phyloP scores from a whole-genome alignment of 495 filamentous ascomycete genomes.

The Neurospora terricola region DNA sequence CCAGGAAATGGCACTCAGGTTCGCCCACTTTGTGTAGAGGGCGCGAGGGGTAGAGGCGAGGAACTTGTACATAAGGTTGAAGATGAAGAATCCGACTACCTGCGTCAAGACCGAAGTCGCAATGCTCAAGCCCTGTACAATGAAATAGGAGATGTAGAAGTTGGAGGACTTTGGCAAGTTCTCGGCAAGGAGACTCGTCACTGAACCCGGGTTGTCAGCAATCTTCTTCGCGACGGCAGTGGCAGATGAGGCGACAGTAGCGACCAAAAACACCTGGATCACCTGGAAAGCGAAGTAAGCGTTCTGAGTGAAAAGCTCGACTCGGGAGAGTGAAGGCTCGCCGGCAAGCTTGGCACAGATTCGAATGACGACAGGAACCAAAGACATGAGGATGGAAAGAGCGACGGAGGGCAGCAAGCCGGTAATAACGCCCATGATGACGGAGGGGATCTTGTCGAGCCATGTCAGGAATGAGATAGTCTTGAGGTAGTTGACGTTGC shows the following conservation, averaged over 20 bases:
- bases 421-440: conserved; percentile 71
- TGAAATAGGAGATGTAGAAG: conserved; percentile 92
- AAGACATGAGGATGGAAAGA: conserved; percentile 77
- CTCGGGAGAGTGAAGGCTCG: conserved; percentile 54
- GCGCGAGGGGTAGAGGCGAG: conserved; percentile 47
- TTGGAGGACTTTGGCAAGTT: conserved; percentile 77
- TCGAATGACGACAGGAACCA: conserved; percentile 77
- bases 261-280: conserved; percentile 83
- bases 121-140: conserved; percentile 85
- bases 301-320: conserved; percentile 73
- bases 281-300: conserved; percentile 85
- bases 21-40: conserved; percentile 51
- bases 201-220: conserved; percentile 47
- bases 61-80: conserved; percentile 63
- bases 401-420: conserved; percentile 74
- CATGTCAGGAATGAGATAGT: conserved; percentile 60
- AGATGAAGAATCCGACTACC: conserved; percentile 66
- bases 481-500: conserved; percentile 65
- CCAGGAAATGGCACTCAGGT: conserved; percentile 61
- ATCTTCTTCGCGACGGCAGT: conserved; percentile 56
- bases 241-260: conserved; percentile 69
- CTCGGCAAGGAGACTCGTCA: conserved; percentile 55
- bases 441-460: conserved; percentile 59
- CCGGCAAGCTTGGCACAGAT: conserved; percentile 66
- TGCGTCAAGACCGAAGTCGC: conserved; percentile 67